phyloP scores from a whole-genome alignment of 345 rosid species.

The Clarkia xantiana region DNA sequence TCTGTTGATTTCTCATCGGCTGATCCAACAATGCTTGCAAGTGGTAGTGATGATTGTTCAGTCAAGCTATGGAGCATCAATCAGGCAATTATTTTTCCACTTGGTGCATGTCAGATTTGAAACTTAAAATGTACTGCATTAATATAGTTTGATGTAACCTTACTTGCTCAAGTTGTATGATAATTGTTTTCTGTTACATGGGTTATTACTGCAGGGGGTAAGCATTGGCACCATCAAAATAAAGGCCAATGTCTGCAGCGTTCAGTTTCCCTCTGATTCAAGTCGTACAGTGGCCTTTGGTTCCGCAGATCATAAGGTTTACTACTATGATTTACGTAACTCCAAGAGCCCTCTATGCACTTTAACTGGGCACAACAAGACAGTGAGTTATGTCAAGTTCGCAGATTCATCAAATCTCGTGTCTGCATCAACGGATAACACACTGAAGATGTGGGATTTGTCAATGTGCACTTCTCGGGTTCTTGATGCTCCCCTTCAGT shows the following conservation, averaged over 20 bases:
- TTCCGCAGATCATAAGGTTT: slow-evolving; percentile 86
- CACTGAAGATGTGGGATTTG: slow-evolving; percentile 94
- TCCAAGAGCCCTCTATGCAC: slow-evolving; percentile 69
- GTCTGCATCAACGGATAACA: slow-evolving; percentile 90
- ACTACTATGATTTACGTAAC: slow-evolving; percentile 84
- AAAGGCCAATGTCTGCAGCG: slow-evolving; percentile 86
- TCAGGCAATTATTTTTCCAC: slow-evolving; percentile 90
- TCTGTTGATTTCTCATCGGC: slow-evolving; percentile 79
- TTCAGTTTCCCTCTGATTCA: slow-evolving; percentile 78
- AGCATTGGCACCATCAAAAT: slow-evolving; percentile 81
- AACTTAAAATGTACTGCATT: slow-evolving; percentile 41
- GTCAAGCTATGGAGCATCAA: slow-evolving; percentile 99
- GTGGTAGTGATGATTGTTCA: slow-evolving; percentile 91
- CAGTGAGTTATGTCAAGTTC: slow-evolving; percentile 92
- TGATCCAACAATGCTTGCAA: slow-evolving; percentile 87
- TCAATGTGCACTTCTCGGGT: slow-evolving; percentile 54
- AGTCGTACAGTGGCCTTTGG: slow-evolving; percentile 83
- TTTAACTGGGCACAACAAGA: slow-evolving; percentile 67
- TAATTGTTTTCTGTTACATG: slow-evolving; percentile 27
- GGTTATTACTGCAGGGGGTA: slow-evolving; percentile 56
- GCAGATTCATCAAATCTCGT: slow-evolving; percentile 58
- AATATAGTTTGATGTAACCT: slow-evolving; percentile 25
- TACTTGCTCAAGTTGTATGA: slow-evolving; percentile 22
- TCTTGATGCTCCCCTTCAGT: slow-evolving; percentile 64
- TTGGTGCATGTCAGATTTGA: slow-evolving; percentile 86